A percentile compares a stretch with the other conserved stretches of the same genome.
phyloP scores from a whole-genome alignment of 2,329 filamentous ascomycete species.

The Stemphylium vesicarium region DNA sequence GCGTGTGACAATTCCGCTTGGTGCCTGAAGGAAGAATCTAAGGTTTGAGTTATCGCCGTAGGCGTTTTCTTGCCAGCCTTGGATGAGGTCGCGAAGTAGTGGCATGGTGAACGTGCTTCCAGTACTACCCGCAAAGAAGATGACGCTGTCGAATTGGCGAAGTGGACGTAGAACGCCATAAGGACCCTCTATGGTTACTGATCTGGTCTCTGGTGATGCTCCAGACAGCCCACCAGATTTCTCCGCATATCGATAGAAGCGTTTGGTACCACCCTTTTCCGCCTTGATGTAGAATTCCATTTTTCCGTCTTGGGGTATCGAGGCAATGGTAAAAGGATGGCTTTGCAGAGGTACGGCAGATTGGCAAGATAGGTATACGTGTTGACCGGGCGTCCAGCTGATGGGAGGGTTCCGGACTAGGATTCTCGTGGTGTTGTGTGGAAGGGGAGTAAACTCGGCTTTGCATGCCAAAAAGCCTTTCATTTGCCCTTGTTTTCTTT shows the following conservation, averaged over 20 bases:
- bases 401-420: conserved; percentile 63
- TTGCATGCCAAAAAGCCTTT: conserved; percentile 47
- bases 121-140: conserved; percentile 66
- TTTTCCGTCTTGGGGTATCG: conserved; percentile 60
- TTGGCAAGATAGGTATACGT: conserved; percentile 66
- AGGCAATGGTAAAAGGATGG: conserved; percentile 70
- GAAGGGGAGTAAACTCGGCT: conserved; percentile 54
- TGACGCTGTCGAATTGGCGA: conserved; percentile 65
- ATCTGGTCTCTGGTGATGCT: conserved; percentile 27
- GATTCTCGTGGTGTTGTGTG: conserved; percentile 63
- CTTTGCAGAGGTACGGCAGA: conserved; percentile 63
- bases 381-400: conserved; percentile 67
- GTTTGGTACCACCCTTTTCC: conserved; percentile 60
- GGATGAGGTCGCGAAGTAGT: conserved; percentile 62
- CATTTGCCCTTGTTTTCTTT: conserved; percentile 33
- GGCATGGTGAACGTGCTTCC: conserved; percentile 66
- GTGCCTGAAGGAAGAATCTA: conserved; percentile 24
- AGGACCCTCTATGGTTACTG: conserved; percentile 61
- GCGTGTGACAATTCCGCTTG: conserved; percentile 52
- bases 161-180: conserved; percentile 60
- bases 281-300: conserved; percentile 65
- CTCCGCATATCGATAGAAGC: conserved; percentile 59
- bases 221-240: conserved; percentile 40
- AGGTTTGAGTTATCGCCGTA: conserved; percentile 2
- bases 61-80: conserved; percentile 50